These are phyloP conservation scores for Ogataea neopini DNA, from an alignment of 805 yeast genomes.

Conservation along the genomic window DNA sequence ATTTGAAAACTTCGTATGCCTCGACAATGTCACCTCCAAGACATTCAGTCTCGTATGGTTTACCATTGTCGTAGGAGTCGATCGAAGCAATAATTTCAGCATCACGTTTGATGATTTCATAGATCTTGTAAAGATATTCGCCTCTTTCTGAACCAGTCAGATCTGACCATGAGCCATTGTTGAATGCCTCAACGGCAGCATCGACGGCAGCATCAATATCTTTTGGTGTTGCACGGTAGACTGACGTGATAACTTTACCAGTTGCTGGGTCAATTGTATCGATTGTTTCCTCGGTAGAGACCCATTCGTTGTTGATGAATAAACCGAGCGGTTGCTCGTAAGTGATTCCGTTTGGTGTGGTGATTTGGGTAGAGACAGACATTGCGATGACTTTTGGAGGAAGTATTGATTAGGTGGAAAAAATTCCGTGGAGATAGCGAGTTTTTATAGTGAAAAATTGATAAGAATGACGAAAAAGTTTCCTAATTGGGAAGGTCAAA, in stretches of 20 bases:
- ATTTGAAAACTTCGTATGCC: slow-evolving; percentile 48
- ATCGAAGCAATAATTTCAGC: slow-evolving; percentile 50
- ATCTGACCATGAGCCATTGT: slow-evolving; percentile 45
- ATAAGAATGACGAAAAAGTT: slow-evolving; percentile 2
- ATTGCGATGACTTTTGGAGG: too few relatives aligned
- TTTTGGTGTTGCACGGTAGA: slow-evolving; percentile 55
- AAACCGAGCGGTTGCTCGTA: slow-evolving; percentile 48
- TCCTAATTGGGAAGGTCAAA: slow-evolving; percentile 4
- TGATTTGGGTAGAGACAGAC: slow-evolving; percentile 28
- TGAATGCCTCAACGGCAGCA: slow-evolving; percentile 64
- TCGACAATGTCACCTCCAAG: slow-evolving; percentile 39
- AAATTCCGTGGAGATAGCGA: background rate
- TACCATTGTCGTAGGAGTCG: slow-evolving; percentile 61
- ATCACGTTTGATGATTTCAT: slow-evolving; percentile 52
- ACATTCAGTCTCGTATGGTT: slow-evolving; percentile 49
- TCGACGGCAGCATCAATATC: slow-evolving; percentile 70
- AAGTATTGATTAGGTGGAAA: too few relatives aligned
- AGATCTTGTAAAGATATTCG: slow-evolving; percentile 49
- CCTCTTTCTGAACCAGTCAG: slow-evolving; percentile 55
- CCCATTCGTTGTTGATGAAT: slow-evolving; percentile 60
- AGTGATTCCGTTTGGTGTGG: slow-evolving; percentile 33
- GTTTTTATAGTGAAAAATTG: background rate
- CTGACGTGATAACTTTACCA: slow-evolving; percentile 58
- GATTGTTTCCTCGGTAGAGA: slow-evolving; percentile 27
- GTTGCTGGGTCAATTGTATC: slow-evolving; percentile 42